Conservation (phyloP, 805 yeast species). For the Candida xyloterini region DNA sequence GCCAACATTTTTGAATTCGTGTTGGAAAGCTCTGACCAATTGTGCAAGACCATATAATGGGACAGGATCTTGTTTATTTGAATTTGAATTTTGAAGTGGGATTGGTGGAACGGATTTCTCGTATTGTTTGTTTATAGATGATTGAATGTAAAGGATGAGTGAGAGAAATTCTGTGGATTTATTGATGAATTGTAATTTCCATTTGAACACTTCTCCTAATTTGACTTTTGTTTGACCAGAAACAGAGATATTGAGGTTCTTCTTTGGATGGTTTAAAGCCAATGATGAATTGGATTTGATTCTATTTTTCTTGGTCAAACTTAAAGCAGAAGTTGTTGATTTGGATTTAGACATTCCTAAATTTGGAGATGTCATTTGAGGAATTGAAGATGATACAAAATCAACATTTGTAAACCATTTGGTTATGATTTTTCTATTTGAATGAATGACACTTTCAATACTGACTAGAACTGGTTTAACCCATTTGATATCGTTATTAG, state of each 20-base stretch:
- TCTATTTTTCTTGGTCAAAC: slow-evolving; percentile 21
- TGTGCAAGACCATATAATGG: slow-evolving; percentile 31
- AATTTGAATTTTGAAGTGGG: slow-evolving; percentile 28
- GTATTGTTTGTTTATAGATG: slow-evolving; percentile 33
- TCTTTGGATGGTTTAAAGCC: slow-evolving; percentile 16
- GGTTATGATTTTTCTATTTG: slow-evolving; percentile 25
- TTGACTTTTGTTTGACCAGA: slow-evolving; percentile 59
- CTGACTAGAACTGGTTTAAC: slow-evolving; percentile 28
- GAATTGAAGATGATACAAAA: slow-evolving; percentile 19
- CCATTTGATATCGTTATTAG: slow-evolving; percentile 26
- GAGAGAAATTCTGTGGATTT: slow-evolving; percentile 48
- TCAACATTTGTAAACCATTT: slow-evolving; percentile 39
- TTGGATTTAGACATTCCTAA: slow-evolving; percentile 10
- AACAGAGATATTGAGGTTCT: slow-evolving; percentile 50
- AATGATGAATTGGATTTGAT: slow-evolving; percentile 25
- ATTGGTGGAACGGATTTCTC: slow-evolving; percentile 37
- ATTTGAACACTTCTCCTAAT: slow-evolving; percentile 57
- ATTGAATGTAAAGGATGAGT: slow-evolving; percentile 47
- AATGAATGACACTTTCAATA: slow-evolving; percentile 21
- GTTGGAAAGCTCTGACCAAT: slow-evolving; percentile 28
- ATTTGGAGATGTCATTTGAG: slow-evolving; percentile 26
- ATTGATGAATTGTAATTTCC: slow-evolving; percentile 68
- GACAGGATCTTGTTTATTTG: slow-evolving; percentile 23
- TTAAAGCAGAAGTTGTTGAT: slow-evolving; percentile 19
- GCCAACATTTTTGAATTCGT: slow-evolving; percentile 48